Conservation (phyloP, 2,329 filamentous ascomycete genomes). For the Trichoderma sp. region DNA sequence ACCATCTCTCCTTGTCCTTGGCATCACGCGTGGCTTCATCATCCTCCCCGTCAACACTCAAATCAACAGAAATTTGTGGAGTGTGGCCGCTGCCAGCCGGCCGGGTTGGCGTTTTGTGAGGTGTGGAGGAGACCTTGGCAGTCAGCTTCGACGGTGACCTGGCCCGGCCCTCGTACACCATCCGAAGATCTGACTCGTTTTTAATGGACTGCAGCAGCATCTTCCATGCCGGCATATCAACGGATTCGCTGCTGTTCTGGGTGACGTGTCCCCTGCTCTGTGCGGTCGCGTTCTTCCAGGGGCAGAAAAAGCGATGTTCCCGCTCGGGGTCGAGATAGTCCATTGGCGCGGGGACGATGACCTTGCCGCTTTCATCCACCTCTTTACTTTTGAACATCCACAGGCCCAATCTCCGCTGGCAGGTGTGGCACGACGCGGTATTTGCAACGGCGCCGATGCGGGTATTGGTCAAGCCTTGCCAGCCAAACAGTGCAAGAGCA, state of each 20-base stretch:
- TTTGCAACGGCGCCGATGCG: slow-evolving; percentile 65
- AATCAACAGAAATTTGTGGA: slow-evolving; percentile 22
- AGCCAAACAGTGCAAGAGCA: slow-evolving; percentile 70
- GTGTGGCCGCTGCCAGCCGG: background rate
- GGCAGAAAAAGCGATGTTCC: slow-evolving; percentile 82
- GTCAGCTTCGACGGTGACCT: slow-evolving; percentile 33
- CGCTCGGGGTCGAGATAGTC: slow-evolving; percentile 66
- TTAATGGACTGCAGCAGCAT: slow-evolving; percentile 55
- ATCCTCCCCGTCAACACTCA: slow-evolving; percentile 33
- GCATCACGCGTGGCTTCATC: slow-evolving; percentile 51
- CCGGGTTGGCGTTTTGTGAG: slow-evolving; percentile 24
- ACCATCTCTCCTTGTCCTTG: slow-evolving; percentile 74
- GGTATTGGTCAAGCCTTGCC: slow-evolving; percentile 65
- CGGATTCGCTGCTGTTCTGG: slow-evolving; percentile 38
- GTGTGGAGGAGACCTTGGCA: slow-evolving; percentile 27
- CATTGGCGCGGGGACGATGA: slow-evolving; percentile 63
- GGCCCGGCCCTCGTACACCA: slow-evolving; percentile 38
- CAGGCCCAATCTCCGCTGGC: slow-evolving; percentile 82
- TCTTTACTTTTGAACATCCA: slow-evolving; percentile 90
- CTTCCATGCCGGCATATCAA: slow-evolving; percentile 55
- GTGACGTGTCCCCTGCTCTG: slow-evolving; percentile 52
- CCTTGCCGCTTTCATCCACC: slow-evolving; percentile 54
- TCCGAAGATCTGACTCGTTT: slow-evolving; percentile 59
- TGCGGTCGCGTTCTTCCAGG: slow-evolving; percentile 68
- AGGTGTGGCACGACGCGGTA: slow-evolving; percentile 78